phyloP scores from a whole-genome alignment of 495 filamentous ascomycete genomes.

The Gamarada debralockiae region DNA sequence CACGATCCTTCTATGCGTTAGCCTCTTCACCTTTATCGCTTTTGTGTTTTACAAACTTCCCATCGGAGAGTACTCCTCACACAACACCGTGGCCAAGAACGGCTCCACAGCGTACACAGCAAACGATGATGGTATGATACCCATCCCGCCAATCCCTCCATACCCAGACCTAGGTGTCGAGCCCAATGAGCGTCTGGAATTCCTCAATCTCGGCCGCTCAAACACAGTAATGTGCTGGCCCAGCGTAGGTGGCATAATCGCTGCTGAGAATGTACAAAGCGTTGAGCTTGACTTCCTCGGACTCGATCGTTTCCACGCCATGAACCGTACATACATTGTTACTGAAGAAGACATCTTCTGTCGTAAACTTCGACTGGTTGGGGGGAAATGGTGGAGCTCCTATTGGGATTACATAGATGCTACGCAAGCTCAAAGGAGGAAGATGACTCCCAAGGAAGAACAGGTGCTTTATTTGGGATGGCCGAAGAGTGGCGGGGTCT shows the following conservation, averaged over 20 bases:
- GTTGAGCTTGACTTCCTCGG: slow-evolving; percentile 15
- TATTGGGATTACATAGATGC: slow-evolving; percentile 15
- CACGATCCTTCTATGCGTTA: not conserved
- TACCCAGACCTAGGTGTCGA: no score
- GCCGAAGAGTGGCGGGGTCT: no score
- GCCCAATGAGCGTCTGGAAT: not conserved
- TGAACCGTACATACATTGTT: not conserved
- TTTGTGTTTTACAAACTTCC: not conserved
- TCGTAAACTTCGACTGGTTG: slow-evolving; percentile 9
- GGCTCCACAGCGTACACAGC: not conserved
- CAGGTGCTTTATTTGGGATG: no score
- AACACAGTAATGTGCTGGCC: slow-evolving; percentile 16
- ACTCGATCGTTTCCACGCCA: not conserved
- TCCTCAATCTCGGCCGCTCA: not conserved
- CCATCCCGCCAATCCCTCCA: not conserved
- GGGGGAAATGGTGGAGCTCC: slow-evolving; percentile 14
- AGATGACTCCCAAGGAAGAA: no score
- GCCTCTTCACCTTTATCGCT: not conserved
- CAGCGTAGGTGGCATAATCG: slow-evolving; percentile 16
- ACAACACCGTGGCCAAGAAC: not conserved
- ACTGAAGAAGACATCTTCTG: slow-evolving; percentile 16
- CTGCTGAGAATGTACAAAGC: not conserved
- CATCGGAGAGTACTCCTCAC: not conserved
- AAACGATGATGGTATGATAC: no score
- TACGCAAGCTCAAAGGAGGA: no score